Evolutionary conservation across 2,329 filamentous ascomycete species (phyloP).

Genomic region (Ceratocystis ficicola): DNA sequence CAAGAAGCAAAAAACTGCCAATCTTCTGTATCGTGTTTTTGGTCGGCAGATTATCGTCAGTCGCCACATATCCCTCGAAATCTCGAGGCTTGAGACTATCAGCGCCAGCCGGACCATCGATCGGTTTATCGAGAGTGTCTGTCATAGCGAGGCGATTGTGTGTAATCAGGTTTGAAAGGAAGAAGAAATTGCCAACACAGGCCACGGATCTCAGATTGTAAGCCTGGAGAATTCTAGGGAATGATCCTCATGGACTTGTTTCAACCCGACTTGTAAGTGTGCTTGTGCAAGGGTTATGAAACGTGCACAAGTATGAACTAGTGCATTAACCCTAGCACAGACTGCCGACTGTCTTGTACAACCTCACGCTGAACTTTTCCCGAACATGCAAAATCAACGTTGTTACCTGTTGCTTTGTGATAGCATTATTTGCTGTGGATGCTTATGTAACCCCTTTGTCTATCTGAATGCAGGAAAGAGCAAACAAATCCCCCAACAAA

Average conservation of each 20-base stretch:
- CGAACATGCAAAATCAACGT: background rate
- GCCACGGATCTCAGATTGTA: background rate
- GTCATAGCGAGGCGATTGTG: background rate
- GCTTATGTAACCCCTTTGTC: too few species aligned
- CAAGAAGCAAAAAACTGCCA: constrained; percentile 46
- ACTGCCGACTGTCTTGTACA: background rate
- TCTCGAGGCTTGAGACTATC: constrained; percentile 37
- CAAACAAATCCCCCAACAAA: background rate
- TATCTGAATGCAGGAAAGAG: background rate
- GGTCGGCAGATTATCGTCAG: constrained; percentile 44
- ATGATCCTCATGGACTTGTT: background rate
- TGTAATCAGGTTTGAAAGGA: background rate
- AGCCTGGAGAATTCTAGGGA: background rate
- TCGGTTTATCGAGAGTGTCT: background rate
- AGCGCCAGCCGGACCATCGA: constrained; percentile 23
- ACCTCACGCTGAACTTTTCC: background rate
- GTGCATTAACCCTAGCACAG: background rate
- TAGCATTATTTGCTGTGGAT: background rate
- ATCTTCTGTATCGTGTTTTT: constrained; percentile 39
- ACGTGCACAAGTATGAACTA: background rate
- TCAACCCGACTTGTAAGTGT: background rate
- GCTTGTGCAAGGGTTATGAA: background rate
- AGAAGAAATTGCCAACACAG: background rate
- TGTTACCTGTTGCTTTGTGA: background rate
- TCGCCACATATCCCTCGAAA: constrained; percentile 45